Conservation (phyloP, 78 protist genomes). For the Dictyostelium intermedium region DNA sequence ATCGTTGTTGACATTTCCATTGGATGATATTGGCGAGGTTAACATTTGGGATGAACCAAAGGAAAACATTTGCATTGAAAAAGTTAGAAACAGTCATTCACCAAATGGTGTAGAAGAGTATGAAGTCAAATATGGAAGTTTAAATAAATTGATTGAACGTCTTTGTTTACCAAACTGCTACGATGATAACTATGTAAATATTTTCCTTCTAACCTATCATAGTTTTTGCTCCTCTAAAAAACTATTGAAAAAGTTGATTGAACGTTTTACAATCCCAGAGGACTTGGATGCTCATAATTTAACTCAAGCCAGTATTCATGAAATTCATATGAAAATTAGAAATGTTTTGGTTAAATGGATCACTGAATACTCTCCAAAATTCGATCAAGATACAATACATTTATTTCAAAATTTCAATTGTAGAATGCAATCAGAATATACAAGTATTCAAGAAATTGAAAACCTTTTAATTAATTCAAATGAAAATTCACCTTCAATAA, state of each 20-base stretch:
- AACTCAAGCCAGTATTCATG: neutral
- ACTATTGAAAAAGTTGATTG: constrained; percentile 47
- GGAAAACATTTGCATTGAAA: neutral
- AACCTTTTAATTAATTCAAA: neutral
- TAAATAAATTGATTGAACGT: constrained; percentile 56
- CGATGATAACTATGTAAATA: constrained; percentile 53
- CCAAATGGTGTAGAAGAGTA: constrained; percentile 19
- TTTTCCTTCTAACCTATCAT: constrained; percentile 49
- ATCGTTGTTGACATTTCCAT: neutral
- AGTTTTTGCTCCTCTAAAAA: constrained; percentile 40
- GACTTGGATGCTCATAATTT: neutral
- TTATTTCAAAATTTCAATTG: constrained; percentile 13
- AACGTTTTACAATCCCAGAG: constrained; percentile 53
- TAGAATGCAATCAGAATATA: constrained; percentile 24
- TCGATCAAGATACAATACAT: constrained; percentile 19
- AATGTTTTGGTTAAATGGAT: neutral
- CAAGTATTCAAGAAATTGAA: constrained; percentile 12
- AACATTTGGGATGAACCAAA: constrained; percentile 71
- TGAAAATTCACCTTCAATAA: neutral
- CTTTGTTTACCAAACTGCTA: constrained; percentile 8
- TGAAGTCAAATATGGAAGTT: constrained; percentile 24
- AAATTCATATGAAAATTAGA: constrained; percentile 12
- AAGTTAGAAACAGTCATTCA: constrained; percentile 31
- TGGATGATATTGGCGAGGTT: constrained; percentile 21
- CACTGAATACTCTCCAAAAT: neutral